Evolutionary conservation across 257 asterid species (phyloP), one percentile per base, ranked within the genome.

Genomic region (Solanum lignicaule): DNA sequence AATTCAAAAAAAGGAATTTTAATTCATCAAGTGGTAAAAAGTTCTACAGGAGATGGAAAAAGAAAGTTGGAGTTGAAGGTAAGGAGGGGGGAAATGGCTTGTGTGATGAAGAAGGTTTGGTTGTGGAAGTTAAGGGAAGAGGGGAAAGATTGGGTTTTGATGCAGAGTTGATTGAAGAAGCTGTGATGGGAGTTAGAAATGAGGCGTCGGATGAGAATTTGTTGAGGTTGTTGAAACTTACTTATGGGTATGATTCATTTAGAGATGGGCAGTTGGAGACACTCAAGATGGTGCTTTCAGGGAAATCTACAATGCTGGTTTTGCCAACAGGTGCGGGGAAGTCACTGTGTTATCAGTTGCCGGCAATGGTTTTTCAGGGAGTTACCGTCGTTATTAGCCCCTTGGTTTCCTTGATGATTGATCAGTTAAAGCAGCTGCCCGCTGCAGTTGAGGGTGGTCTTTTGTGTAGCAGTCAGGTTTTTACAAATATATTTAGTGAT

Each of bases 321-420:
- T 90, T 97, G 92, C 99, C 99, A 7, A 97, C 99, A 5, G 99
- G 99, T 10, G 95, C 98, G 15, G 99, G 99, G 16, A 97, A 97
- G 91, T 94, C 99, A 1, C 88, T 97, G 60, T 97, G 99, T 90
- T 95, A 95, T 91, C 99, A 97, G 90, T 90, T 97, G 87, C 96
- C 98, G 5, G 97, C 99, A 6, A 62, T 97, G 88, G 93, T 95
- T 83, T 89, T 97, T 48, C 94, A 93, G 31, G 99, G 99, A 86
- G 76, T 93, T 87, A 95, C 98, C 1, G 92, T 97, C 39, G 99
- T 97, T 60, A 95, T 96, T 66, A 95, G 99, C 90, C 99, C 99
- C 87, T 91, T 97, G 88, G 94, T 97, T 55, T 95, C 99, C 85
- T 93, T 97, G 94, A 97, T 97, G 99, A 93, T 95, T 87, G 99